A percentile compares a stretch with the other conserved stretches of the same genome.
phyloP scores from a whole-genome alignment of 2,329 filamentous ascomycete genomes.

The Colletotrichum tamarilloi region DNA sequence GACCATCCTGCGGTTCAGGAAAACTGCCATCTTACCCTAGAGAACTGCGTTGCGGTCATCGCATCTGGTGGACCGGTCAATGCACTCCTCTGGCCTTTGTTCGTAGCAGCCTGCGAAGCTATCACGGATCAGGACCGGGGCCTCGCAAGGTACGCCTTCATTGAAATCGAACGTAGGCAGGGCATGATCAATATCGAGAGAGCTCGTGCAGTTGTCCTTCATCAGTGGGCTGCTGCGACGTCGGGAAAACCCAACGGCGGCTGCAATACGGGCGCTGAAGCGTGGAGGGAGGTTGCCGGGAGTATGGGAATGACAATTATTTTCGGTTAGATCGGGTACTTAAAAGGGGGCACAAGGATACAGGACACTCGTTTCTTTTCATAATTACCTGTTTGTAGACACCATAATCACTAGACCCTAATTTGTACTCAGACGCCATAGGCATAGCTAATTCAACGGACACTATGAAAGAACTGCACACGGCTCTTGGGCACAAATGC shows the following conservation, averaged over 20 bases:
- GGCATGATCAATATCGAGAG: slow-evolving; percentile 66
- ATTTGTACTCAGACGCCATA: background rate
- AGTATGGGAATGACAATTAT: slow-evolving; percentile 13
- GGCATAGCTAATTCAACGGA: background rate
- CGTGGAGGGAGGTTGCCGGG: slow-evolving; percentile 10
- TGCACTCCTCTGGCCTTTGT: slow-evolving; percentile 72
- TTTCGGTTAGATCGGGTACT: background rate
- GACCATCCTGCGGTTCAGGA: slow-evolving; percentile 62
- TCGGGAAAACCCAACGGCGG: slow-evolving; percentile 53
- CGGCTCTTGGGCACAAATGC: too few relatives aligned
- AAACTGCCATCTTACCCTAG: slow-evolving; percentile 60
- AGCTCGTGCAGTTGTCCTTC: background rate
- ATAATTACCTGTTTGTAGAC: background rate
- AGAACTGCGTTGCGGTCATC: slow-evolving; percentile 65
- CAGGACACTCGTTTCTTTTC: background rate
- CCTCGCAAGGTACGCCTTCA: slow-evolving; percentile 62
- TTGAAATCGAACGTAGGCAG: slow-evolving; percentile 64
- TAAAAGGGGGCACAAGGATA: background rate
- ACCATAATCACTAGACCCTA: background rate
- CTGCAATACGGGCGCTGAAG: background rate
- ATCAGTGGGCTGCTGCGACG: background rate
- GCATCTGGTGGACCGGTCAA: slow-evolving; percentile 68
- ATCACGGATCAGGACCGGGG: slow-evolving; percentile 59
- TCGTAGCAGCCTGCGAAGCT: slow-evolving; percentile 71
- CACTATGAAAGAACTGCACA: background rate